Conservation (phyloP, 2,329 filamentous ascomycete species). For the Ceratocystis colombiana region DNA sequence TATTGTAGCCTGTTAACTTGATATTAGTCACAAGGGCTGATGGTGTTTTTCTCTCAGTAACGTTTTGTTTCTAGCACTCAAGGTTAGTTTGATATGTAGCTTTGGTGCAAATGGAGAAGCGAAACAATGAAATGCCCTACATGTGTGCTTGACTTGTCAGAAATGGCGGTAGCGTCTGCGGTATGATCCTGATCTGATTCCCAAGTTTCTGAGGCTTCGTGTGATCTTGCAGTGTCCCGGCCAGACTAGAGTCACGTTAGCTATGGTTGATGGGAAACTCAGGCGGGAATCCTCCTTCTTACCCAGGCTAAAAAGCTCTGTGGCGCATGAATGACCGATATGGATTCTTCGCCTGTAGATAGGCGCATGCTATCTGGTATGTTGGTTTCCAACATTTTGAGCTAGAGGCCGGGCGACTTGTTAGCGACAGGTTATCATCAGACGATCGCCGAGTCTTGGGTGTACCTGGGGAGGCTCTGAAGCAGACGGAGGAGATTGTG, state of each 20-base stretch:
- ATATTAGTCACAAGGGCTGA: constrained; percentile 69
- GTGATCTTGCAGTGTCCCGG: constrained; percentile 15
- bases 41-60: constrained; percentile 40
- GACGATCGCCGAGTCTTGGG: neutral
- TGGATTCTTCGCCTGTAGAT: constrained; percentile 61
- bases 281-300: constrained; percentile 29
- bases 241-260: constrained; percentile 12
- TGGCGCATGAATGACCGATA: constrained; percentile 86
- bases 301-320: constrained; percentile 76
- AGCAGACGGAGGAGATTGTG: neutral
- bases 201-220: constrained; percentile 15
- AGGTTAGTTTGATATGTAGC: neutral
- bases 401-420: constrained; percentile 22
- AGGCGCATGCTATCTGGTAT: constrained; percentile 49
- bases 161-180: constrained; percentile 13
- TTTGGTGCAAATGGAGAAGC: neutral
- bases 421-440: neutral
- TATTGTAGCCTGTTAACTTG: constrained; percentile 52
- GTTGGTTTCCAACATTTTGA: constrained; percentile 44
- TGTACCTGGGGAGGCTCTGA: constrained; percentile 23
- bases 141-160: constrained; percentile 4
- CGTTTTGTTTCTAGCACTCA: neutral
- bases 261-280: neutral
- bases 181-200: constrained; percentile 18
- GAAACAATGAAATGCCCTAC: constrained; percentile 6